Evolutionary conservation across 2,329 filamentous ascomycete genomes (phyloP).

Genomic region (Cladosporium sphaerospermum): DNA sequence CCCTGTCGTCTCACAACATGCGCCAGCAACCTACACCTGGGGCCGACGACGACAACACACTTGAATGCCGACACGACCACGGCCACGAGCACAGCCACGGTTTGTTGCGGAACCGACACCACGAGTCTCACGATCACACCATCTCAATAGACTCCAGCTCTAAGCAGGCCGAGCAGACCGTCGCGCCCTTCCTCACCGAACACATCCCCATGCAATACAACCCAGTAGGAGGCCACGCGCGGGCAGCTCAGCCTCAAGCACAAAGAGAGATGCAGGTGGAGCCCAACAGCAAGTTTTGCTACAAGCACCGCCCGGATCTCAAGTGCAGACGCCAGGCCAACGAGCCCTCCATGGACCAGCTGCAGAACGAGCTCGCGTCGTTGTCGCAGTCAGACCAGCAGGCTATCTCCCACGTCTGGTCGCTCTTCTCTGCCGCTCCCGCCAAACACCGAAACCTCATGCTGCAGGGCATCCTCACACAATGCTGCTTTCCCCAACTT

Average conservation of each 20-base stretch:
- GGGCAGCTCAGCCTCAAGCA: conserved; percentile 26
- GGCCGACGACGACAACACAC: conserved; percentile 19
- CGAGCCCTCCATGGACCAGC: conserved; percentile 90
- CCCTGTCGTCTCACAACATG: conserved; percentile 6
- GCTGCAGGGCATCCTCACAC: conserved; percentile 90
- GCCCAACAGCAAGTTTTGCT: conserved; percentile 85
- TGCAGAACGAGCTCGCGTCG: conserved; percentile 79
- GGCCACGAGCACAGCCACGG: conserved; percentile 24
- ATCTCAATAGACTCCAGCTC: conserved; percentile 41
- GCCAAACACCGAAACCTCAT: conserved; percentile 92
- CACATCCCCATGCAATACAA: conserved; percentile 89
- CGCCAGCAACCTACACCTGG: conserved; percentile 18
- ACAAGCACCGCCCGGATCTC: conserved; percentile 86
- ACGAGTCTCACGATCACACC: conserved; percentile 24
- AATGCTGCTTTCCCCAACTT: conserved; percentile 95
- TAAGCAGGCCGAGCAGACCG: conserved; percentile 67
- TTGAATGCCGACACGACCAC: conserved; percentile 29
- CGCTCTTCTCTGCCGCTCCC: conserved; percentile 90
- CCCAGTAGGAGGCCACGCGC: conserved; percentile 52
- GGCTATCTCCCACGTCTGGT: conserved; percentile 96
- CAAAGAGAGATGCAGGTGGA: conserved; percentile 18
- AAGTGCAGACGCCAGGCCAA: conserved; percentile 91
- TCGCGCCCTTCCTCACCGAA: conserved; percentile 81
- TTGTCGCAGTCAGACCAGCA: conserved; percentile 83
- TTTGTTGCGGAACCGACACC: conserved; percentile 21